These are phyloP conservation scores for Fomitopsis pulvina DNA, from an alignment of 768 basidiomycete species.

Conservation along the genomic window DNA sequence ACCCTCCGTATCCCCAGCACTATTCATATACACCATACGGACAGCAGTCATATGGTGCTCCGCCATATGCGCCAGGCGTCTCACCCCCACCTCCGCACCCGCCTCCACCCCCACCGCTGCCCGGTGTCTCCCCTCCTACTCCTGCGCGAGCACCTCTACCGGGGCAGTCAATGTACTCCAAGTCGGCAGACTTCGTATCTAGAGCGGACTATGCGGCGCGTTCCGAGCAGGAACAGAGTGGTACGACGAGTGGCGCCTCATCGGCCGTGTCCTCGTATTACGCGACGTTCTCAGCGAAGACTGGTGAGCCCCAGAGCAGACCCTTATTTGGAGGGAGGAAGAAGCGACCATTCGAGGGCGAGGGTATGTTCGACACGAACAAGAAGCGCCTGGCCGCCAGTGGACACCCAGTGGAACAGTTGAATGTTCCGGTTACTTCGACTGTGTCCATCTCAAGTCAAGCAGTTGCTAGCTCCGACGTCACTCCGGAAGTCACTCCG, in stretches of 20 bases:
- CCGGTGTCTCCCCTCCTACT: too few relatives aligned
- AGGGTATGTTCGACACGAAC: background rate
- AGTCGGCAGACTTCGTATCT: background rate
- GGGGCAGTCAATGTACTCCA: slow-evolving; percentile 6
- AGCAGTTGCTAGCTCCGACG: background rate
- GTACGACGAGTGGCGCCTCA: background rate
- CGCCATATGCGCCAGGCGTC: background rate
- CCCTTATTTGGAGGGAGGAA: background rate
- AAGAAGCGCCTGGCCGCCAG: background rate
- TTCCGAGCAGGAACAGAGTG: background rate
- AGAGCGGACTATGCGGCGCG: background rate
- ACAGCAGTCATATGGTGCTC: background rate
- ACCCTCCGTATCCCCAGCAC: slow-evolving; percentile 7
- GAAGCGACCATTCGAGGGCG: background rate
- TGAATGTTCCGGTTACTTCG: background rate
- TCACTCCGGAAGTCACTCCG: background rate
- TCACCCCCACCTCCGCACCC: slow-evolving; percentile 1
- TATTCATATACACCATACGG: slow-evolving; percentile 15
- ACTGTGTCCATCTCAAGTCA: background rate
- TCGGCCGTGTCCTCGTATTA: background rate
- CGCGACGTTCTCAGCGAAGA: slow-evolving; percentile 6
- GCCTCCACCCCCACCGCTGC: too few relatives aligned
- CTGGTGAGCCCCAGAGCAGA: slow-evolving; percentile 3
- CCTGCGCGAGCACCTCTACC: background rate
- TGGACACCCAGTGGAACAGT: background rate